These are phyloP conservation scores for Funneliformis caledonium DNA, from an alignment of 371 early-diverging fungal species.

Conservation along the genomic window DNA sequence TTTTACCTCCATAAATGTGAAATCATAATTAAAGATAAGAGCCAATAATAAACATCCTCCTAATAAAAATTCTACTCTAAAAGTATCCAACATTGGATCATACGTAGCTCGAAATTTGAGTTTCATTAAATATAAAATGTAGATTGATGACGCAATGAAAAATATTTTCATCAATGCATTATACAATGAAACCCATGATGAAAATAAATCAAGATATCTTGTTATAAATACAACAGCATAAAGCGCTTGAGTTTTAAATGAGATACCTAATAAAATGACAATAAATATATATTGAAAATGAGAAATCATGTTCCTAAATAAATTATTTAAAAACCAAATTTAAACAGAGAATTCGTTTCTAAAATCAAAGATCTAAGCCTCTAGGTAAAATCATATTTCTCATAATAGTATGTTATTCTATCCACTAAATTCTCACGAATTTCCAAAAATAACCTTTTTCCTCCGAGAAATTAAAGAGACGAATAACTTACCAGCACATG, in stretches of 20 bases:
- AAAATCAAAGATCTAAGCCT: background rate
- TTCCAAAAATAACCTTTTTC: background rate
- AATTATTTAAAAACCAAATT: too few relatives aligned
- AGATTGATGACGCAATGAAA: conserved; percentile 85
- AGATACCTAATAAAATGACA: conserved; percentile 79
- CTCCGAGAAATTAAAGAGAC: background rate
- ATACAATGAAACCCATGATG: conserved; percentile 80
- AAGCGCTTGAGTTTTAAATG: conserved; percentile 96
- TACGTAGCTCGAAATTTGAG: conserved; percentile 88
- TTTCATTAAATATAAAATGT: conserved; percentile 94
- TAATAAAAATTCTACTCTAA: conserved; percentile 86
- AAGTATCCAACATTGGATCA: conserved; percentile 90
- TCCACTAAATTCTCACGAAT: background rate
- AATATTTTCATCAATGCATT: conserved; percentile 96
- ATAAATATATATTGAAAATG: background rate
- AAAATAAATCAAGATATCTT: conserved; percentile 96
- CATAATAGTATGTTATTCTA: background rate
- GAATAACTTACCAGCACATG: conserved; percentile 76
- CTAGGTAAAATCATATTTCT: too few relatives aligned
- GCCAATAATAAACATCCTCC: conserved; percentile 72
- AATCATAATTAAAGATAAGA: conserved; percentile 72
- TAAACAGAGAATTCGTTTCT: background rate
- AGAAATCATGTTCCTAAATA: too few relatives aligned
- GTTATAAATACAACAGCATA: conserved; percentile 92
- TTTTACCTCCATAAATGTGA: conserved; percentile 70